phyloP scores from a whole-genome alignment of 257 asterid species.

The Nicotiana paniculata region DNA sequence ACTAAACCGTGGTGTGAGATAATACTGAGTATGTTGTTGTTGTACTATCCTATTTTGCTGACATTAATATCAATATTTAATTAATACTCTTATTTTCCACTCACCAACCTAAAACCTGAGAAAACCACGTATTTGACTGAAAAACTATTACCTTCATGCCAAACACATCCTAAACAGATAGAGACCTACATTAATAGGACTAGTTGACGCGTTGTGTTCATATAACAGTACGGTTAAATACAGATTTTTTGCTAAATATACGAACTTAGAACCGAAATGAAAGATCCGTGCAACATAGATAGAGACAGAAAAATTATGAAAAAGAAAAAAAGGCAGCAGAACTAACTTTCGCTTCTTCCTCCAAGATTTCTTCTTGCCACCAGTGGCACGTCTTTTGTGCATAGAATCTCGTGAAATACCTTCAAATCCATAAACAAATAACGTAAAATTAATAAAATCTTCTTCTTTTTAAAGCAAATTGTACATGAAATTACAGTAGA shows the following conservation, averaged over 20 bases:
- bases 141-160: neutral
- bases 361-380: slow-evolving; percentile 32
- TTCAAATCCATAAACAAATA: slow-evolving; percentile 3
- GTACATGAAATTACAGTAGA: neutral
- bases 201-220: neutral
- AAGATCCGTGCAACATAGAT: neutral
- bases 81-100: neutral
- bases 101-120: neutral
- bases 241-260: neutral
- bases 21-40: too few relatives aligned
- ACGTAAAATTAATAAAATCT: neutral
- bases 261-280: too few relatives aligned
- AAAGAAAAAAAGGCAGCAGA: neutral
- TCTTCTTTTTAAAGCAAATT: neutral
- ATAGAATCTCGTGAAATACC: slow-evolving; percentile 83
- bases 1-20: too few relatives aligned
- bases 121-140: neutral
- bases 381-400: slow-evolving; percentile 10
- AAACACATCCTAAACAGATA: neutral
- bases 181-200: neutral
- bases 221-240: neutral
- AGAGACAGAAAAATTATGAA: neutral
- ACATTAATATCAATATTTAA: neutral
- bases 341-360: slow-evolving; percentile 81
- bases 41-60: neutral